These are phyloP conservation scores for Dryas integrifolia DNA, from an alignment of 331 rosid genomes.

Conservation along the genomic window DNA sequence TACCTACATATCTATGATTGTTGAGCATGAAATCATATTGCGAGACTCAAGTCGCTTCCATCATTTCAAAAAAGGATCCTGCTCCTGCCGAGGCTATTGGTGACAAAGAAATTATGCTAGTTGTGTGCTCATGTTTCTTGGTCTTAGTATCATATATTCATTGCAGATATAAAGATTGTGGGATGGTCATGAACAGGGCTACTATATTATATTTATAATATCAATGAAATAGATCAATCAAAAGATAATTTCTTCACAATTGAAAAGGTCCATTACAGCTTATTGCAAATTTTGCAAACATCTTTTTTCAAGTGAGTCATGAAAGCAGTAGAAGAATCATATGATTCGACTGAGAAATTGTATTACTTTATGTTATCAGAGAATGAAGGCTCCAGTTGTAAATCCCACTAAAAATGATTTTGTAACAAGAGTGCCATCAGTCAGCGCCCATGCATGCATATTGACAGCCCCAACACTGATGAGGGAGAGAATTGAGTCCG, in stretches of 20 bases:
- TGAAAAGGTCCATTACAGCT: too few relatives aligned
- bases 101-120: slow-evolving; percentile 25
- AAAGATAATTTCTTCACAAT: not conserved
- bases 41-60: slow-evolving; percentile 84
- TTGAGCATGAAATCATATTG: slow-evolving; percentile 69
- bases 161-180: not conserved
- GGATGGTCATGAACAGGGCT: not conserved
- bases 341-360: too few relatives aligned
- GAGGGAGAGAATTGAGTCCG: too few relatives aligned
- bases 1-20: slow-evolving; percentile 60
- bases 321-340: not conserved
- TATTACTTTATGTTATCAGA: too few relatives aligned
- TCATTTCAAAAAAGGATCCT: slow-evolving; percentile 78
- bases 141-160: not conserved
- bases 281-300: not conserved
- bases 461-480: too few relatives aligned
- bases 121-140: not conserved
- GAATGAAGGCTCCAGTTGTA: too few relatives aligned
- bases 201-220: not conserved
- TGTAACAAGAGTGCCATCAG: too few relatives aligned
- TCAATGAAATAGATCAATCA: not conserved
- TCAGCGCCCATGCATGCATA: too few relatives aligned
- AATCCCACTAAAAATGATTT: too few relatives aligned
- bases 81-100: slow-evolving; percentile 79
- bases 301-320: not conserved